Conservation (phyloP, 1,139 yeast genomes). For the Protomyces lactucae-debilis region DNA sequence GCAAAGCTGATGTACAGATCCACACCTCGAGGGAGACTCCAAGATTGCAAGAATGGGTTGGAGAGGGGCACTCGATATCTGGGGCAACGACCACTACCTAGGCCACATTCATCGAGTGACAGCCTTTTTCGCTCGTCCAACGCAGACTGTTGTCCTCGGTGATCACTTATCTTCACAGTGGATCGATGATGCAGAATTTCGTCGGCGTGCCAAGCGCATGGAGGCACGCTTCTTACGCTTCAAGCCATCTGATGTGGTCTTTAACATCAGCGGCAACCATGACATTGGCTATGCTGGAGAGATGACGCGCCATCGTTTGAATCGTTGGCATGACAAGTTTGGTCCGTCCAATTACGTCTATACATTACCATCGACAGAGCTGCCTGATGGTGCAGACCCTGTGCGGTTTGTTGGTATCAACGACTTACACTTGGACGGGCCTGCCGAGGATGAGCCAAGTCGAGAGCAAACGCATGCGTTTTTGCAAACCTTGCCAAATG, state of each 20-base stretch:
- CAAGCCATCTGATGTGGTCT: neutral
- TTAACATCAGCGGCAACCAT: conserved; percentile 75
- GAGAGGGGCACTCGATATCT: conserved; percentile 23
- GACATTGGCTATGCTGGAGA: conserved; percentile 96
- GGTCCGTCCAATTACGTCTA: conserved; percentile 61
- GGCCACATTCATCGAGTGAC: conserved; percentile 22
- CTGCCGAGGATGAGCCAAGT: conserved; percentile 55
- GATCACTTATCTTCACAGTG: conserved; percentile 94
- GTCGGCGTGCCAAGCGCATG: conserved; percentile 67
- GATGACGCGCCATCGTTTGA: conserved; percentile 85
- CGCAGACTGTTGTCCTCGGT: conserved; percentile 77
- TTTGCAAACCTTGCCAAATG: conserved; percentile 6
- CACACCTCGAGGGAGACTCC: conserved; percentile 19
- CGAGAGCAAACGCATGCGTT: conserved; percentile 18
- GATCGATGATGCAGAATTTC: conserved; percentile 83
- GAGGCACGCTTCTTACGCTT: conserved; percentile 58
- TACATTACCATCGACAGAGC: neutral
- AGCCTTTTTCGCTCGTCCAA: conserved; percentile 46
- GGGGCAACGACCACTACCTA: conserved; percentile 27
- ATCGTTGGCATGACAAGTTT: conserved; percentile 64
- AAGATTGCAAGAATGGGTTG: conserved; percentile 21
- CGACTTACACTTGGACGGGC: conserved; percentile 81
- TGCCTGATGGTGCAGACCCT: conserved; percentile 34
- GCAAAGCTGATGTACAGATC: neutral
- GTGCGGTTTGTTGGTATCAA: conserved; percentile 85